Percentiles rank a stretch among this genome's conserved stretches.
phyloP scores from a whole-genome alignment of 2,329 filamentous ascomycete species.

The Diaporthe sp. region DNA sequence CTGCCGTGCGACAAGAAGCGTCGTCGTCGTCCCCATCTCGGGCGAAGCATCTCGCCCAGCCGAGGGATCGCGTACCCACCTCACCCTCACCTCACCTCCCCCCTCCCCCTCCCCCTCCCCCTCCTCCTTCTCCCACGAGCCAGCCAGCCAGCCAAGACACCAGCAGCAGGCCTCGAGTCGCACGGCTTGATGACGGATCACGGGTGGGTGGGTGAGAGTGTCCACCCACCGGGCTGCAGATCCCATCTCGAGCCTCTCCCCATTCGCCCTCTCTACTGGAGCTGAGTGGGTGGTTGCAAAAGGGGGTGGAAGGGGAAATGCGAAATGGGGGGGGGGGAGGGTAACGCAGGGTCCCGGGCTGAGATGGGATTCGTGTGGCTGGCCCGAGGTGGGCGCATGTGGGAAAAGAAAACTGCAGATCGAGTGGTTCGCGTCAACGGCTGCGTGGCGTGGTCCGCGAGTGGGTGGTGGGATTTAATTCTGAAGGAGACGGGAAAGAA shows the following conservation, averaged over 20 bases:
- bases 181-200: background rate
- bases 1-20: constrained; percentile 4
- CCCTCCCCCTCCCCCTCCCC: no score
- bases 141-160: background rate
- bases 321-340: background rate
- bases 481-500: background rate
- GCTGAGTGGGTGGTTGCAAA: background rate
- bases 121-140: background rate
- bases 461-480: background rate
- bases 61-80: background rate
- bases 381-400: background rate
- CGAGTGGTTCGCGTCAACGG: background rate
- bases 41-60: background rate
- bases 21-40: background rate
- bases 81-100: background rate
- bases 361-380: constrained; percentile 2
- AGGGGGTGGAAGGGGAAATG: background rate
- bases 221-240: background rate
- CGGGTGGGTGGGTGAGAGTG: background rate
- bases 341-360: background rate
- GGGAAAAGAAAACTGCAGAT: background rate
- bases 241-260: background rate
- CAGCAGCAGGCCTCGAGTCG: background rate
- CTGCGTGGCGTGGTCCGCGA: background rate
- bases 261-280: no score